These are phyloP conservation scores for Dictyostelium capitatum DNA, from an alignment of 78 protist species.

Conservation along the genomic window DNA sequence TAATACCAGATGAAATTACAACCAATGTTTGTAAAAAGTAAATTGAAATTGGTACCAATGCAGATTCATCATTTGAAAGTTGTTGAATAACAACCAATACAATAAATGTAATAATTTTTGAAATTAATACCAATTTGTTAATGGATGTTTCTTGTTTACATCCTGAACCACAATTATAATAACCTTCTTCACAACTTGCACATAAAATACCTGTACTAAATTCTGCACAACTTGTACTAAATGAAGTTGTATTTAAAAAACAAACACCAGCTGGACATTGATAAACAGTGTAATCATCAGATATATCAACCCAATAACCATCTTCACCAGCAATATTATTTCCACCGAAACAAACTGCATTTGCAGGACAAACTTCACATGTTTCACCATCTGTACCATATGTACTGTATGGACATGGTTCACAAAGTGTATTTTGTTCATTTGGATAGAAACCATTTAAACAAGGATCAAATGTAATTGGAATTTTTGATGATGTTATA, in stretches of 20 bases:
- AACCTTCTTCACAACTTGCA: slow-evolving; percentile 43
- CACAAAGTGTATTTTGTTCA: background rate
- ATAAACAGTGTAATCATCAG: background rate
- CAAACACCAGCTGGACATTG: slow-evolving; percentile 64
- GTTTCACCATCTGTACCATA: slow-evolving; percentile 19
- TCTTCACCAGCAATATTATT: background rate
- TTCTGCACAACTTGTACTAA: background rate
- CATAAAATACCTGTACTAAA: slow-evolving; percentile 41
- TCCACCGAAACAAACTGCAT: slow-evolving; percentile 24
- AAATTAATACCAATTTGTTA: background rate
- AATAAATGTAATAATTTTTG: slow-evolving; percentile 1
- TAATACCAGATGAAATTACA: slow-evolving; percentile 66
- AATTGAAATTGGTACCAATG: slow-evolving; percentile 42
- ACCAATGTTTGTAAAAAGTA: slow-evolving; percentile 61
- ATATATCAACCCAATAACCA: slow-evolving; percentile 51
- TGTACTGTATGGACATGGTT: slow-evolving; percentile 38
- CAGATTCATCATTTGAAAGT: slow-evolving; percentile 28
- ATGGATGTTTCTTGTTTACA: slow-evolving; percentile 13
- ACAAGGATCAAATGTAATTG: slow-evolving; percentile 6
- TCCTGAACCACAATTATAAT: slow-evolving; percentile 73
- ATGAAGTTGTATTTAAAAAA: background rate
- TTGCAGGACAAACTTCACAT: slow-evolving; percentile 40
- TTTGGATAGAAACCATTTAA: slow-evolving; percentile 2
- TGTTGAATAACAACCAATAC: slow-evolving; percentile 55
- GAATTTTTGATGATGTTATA: background rate